phyloP scores from a whole-genome alignment of 176 grass and related monocot genomes.

The Zizania latifolia region DNA sequence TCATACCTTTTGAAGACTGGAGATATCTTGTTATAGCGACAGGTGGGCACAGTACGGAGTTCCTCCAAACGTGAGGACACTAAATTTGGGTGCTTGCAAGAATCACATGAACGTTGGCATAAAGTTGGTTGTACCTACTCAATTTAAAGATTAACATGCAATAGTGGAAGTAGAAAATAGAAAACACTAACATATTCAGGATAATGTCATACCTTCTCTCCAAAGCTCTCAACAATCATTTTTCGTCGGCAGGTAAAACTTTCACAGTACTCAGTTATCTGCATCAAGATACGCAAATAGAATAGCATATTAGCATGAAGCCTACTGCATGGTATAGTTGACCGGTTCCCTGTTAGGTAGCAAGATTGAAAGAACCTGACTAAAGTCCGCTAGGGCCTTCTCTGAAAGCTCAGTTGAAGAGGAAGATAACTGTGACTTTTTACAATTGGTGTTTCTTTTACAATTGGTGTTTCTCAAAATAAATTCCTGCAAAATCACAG shows the following conservation, averaged over 20 bases:
- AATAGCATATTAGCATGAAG: not conserved
- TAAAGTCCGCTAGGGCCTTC: slow-evolving; percentile 73
- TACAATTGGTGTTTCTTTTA: too few species aligned
- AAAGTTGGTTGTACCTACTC: slow-evolving; percentile 64
- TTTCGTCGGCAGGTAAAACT: slow-evolving; percentile 56
- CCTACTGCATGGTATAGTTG: not conserved
- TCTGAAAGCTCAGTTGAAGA: slow-evolving; percentile 50
- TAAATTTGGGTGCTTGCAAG: slow-evolving; percentile 78
- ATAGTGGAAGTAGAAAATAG: slow-evolving; percentile 17
- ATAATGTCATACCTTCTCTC: slow-evolving; percentile 52
- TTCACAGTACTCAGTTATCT: slow-evolving; percentile 95
- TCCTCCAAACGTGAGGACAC: slow-evolving; percentile 51
- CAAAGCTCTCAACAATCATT: slow-evolving; percentile 89
- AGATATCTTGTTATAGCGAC: slow-evolving; percentile 50
- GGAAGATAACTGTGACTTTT: slow-evolving; percentile 50
- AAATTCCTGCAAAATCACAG: slow-evolving; percentile 59
- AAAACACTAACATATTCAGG: not conserved
- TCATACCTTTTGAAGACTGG: slow-evolving; percentile 56
- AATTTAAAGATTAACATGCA: slow-evolving; percentile 30
- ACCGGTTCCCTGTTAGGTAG: slow-evolving; percentile 5
- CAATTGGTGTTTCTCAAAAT: slow-evolving; percentile 72
- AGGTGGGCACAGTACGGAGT: slow-evolving; percentile 44
- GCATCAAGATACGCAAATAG: slow-evolving; percentile 21
- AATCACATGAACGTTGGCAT: slow-evolving; percentile 77
- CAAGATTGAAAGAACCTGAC: slow-evolving; percentile 50